Conservation (phyloP, 805 yeast genomes). For the Hanseniaspora singularis region DNA sequence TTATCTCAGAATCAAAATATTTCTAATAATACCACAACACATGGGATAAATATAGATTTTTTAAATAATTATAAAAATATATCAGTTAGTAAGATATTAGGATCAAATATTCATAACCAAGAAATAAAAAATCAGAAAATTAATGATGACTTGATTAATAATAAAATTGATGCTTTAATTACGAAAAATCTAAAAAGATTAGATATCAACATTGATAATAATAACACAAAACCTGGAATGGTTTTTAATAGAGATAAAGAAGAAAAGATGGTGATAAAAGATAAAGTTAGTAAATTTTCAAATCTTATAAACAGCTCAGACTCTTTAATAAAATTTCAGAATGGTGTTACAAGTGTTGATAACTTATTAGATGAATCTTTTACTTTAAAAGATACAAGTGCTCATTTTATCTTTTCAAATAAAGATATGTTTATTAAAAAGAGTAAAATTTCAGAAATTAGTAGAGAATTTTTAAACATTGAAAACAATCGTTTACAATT, state of each 20-base stretch:
- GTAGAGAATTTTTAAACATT: slow-evolving; percentile 2
- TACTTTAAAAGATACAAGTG: slow-evolving; percentile 18
- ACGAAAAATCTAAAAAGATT: slow-evolving; percentile 8
- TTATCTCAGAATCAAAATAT: too few relatives aligned
- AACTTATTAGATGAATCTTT: slow-evolving; percentile 15
- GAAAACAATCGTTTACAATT: slow-evolving; percentile 10
- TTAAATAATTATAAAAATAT: slow-evolving; percentile 7
- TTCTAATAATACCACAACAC: neutral
- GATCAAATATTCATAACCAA: slow-evolving; percentile 18
- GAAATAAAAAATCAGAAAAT: slow-evolving; percentile 21
- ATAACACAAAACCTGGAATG: slow-evolving; percentile 9
- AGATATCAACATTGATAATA: slow-evolving; percentile 4
- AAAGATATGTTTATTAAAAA: neutral
- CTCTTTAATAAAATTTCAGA: slow-evolving; percentile 17
- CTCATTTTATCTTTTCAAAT: slow-evolving; percentile 12
- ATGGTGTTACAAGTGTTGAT: slow-evolving; percentile 16
- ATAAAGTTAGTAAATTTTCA: slow-evolving; percentile 18
- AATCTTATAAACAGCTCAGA: slow-evolving; percentile 12
- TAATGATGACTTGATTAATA: slow-evolving; percentile 21
- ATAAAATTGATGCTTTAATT: slow-evolving; percentile 20
- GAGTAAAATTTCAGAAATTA: neutral
- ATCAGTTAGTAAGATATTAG: slow-evolving; percentile 6
- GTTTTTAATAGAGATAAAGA: too few relatives aligned
- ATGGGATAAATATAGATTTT: slow-evolving; percentile 7
- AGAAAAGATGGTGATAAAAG: too few relatives aligned